Base-by-base conservation (phyloP, 176 grass and related monocot species). In the Phragmites australis region DNA sequence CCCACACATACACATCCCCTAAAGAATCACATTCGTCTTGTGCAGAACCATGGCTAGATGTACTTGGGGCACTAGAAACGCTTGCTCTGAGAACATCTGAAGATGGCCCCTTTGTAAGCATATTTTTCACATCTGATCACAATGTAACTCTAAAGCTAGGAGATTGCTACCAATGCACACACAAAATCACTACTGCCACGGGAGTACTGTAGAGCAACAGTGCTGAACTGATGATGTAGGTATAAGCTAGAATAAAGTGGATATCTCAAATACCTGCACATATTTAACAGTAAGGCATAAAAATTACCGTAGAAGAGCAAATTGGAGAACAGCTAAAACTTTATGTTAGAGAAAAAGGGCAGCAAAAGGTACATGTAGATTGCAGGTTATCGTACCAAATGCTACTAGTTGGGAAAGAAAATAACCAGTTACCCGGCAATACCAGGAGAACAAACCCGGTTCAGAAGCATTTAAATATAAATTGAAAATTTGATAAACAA, bases 61-160 rank as follows among this genome's bases (percentile, higher is more conserved):
- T 97, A 77, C 94, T 97, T 48, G 94, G 94, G 31, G 92, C 92
- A 45, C 94, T 97, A 78, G 94, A 97, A 89, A 94, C 86, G 70
- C 94, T 97, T 81, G 93, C 88, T 78, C 92, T 88, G 75, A 94
- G 89, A 92, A 91, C 85, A 87, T 97, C 94, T 80, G 87, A 91
- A 21, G 85, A 86, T 56, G 87, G 53, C 61, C 82, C 89, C 76
- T 94, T 97, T 13, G 37, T 72, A 30, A 89, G 85, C 94, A 97
- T 97, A 72, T 59, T 83, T 77, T 73, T 92, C 69, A 75, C 92
- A 94, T 94, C 85, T 92, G 92, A 87, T 75, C 56, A 77, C 83
- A 79, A 78, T 46, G 37, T 17, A 10, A 63, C 18, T 30, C 72
- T 15, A 78, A 76, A 81, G 32, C 46, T 31, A 71, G 43, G 19